Conservation (phyloP, 768 basidiomycete genomes). For the Naematelia aurantialba region DNA sequence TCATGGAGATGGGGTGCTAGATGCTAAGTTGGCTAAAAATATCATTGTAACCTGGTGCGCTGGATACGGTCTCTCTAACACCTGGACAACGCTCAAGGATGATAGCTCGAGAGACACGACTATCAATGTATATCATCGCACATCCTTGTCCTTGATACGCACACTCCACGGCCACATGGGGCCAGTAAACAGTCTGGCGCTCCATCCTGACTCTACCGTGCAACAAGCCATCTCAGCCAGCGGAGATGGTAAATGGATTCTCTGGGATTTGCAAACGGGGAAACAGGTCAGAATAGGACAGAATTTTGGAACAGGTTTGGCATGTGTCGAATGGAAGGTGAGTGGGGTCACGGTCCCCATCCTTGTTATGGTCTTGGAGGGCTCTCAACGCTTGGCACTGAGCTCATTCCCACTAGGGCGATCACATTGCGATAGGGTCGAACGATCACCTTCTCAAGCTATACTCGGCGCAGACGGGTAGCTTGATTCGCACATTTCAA, state of each 20-base stretch:
- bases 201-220: conserved; percentile 5
- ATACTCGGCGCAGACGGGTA: conserved; percentile 8
- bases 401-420: conserved; percentile 11
- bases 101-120: conserved; percentile 25
- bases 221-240: conserved; percentile 22
- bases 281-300: conserved; percentile 9
- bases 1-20: conserved; percentile 21
- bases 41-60: conserved; percentile 18
- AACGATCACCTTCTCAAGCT: conserved; percentile 22
- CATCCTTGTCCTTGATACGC: background rate
- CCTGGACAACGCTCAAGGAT: background rate
- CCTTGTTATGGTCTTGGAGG: no score
- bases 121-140: conserved; percentile 18
- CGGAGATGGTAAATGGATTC: conserved; percentile 25
- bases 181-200: conserved; percentile 30
- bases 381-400: background rate
- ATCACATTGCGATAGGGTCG: background rate
- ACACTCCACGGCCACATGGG: conserved; percentile 14
- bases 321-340: conserved; percentile 37
- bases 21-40: conserved; percentile 14
- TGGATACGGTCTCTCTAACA: background rate
- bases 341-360: no score
- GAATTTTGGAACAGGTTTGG: conserved; percentile 19
- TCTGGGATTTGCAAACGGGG: conserved; percentile 24
- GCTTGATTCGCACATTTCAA: conserved; percentile 16